Conservation (phyloP, 1,284 basidiomycete species). For the Testicularia cyperi region DNA sequence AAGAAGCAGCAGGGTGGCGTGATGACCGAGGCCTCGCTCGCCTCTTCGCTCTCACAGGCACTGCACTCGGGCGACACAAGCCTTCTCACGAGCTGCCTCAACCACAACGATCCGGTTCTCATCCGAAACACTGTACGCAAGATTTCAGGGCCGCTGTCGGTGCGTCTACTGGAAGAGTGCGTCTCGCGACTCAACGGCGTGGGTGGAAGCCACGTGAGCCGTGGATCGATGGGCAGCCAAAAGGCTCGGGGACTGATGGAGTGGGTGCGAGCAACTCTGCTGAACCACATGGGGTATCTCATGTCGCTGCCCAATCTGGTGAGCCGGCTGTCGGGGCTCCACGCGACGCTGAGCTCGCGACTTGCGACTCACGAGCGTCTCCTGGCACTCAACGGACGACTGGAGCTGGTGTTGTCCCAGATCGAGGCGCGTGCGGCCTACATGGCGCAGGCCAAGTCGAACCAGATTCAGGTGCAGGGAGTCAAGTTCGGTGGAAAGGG, state of each 20-base stretch:
- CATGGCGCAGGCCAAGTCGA: conserved; percentile 33
- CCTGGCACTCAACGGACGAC: conserved; percentile 79
- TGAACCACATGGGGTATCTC: conserved; percentile 85
- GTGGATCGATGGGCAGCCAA: conserved; percentile 42
- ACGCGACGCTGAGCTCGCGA: conserved; percentile 77
- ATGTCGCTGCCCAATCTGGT: conserved; percentile 90
- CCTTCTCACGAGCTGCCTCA: conserved; percentile 82
- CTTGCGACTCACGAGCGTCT: conserved; percentile 81
- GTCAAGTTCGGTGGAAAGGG: conserved; percentile 40
- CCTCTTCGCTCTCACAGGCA: conserved; percentile 92
- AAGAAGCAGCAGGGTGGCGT: conserved; percentile 54
- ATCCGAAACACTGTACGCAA: conserved; percentile 86
- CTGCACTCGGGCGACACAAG: conserved; percentile 90
- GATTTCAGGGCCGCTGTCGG: conserved; percentile 83
- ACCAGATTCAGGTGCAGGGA: conserved; percentile 40
- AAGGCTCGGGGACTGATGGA: conserved; percentile 70
- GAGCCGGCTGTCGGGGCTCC: conserved; percentile 76
- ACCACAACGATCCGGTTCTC: conserved; percentile 76
- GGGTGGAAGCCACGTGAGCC: conserved; percentile 65
- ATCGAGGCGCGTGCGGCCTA: conserved; percentile 71
- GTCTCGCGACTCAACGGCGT: conserved; percentile 79
- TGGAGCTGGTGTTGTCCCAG: conserved; percentile 91
- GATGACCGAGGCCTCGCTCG: conserved; percentile 80
- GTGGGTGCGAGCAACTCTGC: conserved; percentile 86
- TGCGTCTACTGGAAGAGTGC: conserved; percentile 83